These are phyloP conservation scores for Trichoderma sp. DNA, from an alignment of 2,329 filamentous ascomycete species.

Conservation along the genomic window DNA sequence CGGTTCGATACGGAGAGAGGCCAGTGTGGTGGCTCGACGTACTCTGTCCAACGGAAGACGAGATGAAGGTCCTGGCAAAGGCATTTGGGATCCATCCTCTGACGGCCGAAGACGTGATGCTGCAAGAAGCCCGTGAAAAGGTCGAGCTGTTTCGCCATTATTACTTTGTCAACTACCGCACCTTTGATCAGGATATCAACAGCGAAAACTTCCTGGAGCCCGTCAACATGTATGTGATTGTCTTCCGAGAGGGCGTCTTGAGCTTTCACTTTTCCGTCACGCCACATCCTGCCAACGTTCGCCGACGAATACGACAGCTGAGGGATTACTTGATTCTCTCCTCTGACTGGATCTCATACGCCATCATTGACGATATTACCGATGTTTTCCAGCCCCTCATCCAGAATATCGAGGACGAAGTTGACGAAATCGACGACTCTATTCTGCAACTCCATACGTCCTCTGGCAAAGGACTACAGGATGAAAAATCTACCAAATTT, in stretches of 20 bases:
- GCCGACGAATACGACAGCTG: slow-evolving; percentile 87
- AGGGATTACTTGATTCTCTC: slow-evolving; percentile 91
- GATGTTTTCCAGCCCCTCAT: slow-evolving; percentile 94
- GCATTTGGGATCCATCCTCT: slow-evolving; percentile 94
- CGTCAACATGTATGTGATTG: slow-evolving; percentile 96
- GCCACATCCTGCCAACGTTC: slow-evolving; percentile 93
- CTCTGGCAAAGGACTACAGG: slow-evolving; percentile 44
- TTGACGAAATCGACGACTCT: slow-evolving; percentile 93
- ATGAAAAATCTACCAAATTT: slow-evolving; percentile 47
- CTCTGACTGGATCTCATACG: slow-evolving; percentile 98
- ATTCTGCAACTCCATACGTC: slow-evolving; percentile 80
- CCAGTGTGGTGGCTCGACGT: slow-evolving; percentile 98
- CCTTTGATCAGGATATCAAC: slow-evolving; percentile 90
- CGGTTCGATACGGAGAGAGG: slow-evolving; percentile 70
- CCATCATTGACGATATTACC: slow-evolving; percentile 96
- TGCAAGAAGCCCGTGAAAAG: slow-evolving; percentile 96
- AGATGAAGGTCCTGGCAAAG: slow-evolving; percentile 93
- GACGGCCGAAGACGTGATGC: slow-evolving; percentile 94
- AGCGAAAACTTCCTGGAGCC: slow-evolving; percentile 91
- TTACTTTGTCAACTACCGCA: slow-evolving; percentile 98
- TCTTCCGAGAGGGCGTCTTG: slow-evolving; percentile 92
- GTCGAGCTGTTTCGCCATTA: slow-evolving; percentile 97
- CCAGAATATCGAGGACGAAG: slow-evolving; percentile 89
- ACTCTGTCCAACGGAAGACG: slow-evolving; percentile 83
- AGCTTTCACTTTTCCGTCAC: slow-evolving; percentile 98